phyloP scores from a whole-genome alignment of 2,329 filamentous ascomycete species.

The Pseudogymnoascus sp. region DNA sequence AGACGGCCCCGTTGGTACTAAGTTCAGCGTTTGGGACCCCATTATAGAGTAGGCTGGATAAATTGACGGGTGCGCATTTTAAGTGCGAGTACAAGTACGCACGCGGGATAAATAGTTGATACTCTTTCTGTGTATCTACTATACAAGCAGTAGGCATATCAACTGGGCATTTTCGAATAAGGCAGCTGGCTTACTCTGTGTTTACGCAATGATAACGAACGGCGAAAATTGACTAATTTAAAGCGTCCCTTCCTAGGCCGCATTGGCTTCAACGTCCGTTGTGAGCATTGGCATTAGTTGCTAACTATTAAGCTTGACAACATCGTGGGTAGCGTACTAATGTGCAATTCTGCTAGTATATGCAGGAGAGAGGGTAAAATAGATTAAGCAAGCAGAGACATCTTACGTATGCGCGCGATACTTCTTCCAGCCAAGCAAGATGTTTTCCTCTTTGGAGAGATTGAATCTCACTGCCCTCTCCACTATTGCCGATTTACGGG shows the following conservation, averaged over 20 bases:
- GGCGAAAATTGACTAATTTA: neutral
- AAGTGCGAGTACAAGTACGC: neutral
- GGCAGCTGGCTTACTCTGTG: neutral
- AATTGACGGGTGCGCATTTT: neutral
- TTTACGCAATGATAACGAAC: neutral
- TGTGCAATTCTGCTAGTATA: slow-evolving; percentile 5
- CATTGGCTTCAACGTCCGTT: neutral
- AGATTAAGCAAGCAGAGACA: neutral
- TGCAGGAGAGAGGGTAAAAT: neutral
- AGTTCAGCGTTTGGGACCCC: neutral
- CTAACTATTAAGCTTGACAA: neutral
- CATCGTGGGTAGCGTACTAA: neutral
- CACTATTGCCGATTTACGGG: neutral
- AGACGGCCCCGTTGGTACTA: neutral
- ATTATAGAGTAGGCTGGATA: neutral
- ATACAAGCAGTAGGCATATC: neutral
- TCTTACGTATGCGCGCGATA: neutral
- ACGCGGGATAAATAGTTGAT: neutral
- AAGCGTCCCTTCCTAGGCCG: neutral
- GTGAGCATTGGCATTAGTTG: neutral
- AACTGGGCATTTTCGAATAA: neutral
- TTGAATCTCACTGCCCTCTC: neutral
- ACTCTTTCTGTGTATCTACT: neutral
- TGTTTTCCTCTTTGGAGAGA: neutral
- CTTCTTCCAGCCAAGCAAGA: neutral